Evolutionary conservation across 805 yeast genomes (phyloP).

Genomic region (Wickerhamiella galacta): DNA sequence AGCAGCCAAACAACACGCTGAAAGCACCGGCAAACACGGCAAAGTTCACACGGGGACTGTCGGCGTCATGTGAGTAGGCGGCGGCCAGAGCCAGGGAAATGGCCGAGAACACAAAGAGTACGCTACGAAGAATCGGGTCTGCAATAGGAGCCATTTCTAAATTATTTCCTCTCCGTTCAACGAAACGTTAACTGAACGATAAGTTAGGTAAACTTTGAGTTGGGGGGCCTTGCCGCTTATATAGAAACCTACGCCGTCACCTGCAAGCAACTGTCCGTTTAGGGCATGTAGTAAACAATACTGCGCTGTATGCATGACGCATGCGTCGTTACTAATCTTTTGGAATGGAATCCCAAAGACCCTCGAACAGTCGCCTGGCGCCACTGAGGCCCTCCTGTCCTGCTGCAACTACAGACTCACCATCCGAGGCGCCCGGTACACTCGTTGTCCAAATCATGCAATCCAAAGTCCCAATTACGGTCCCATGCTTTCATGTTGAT

Average conservation of each 20-base stretch:
- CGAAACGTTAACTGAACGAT: background rate
- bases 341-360: too few species aligned
- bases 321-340: too few species aligned
- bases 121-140: conserved; percentile 56
- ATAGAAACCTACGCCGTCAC: conserved; percentile 4
- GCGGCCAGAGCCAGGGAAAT: conserved; percentile 78
- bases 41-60: conserved; percentile 70
- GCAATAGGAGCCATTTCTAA: conserved; percentile 41
- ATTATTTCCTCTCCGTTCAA: background rate
- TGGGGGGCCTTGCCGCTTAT: conserved; percentile 1
- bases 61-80: conserved; percentile 48
- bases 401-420: too few species aligned
- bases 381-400: too few species aligned
- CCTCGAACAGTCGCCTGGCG: too few species aligned
- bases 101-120: conserved; percentile 60
- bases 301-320: background rate
- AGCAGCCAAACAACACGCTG: conserved; percentile 61
- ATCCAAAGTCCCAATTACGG: too few species aligned
- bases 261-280: conserved; percentile 7
- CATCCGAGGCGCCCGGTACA: too few species aligned
- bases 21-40: conserved; percentile 75
- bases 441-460: too few species aligned
- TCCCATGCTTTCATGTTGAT: too few species aligned
- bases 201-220: background rate
- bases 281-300: background rate